Percentiles rank a stretch among this genome's conserved stretches.
phyloP scores from a whole-genome alignment of 139 green algal genomes.

The Coelastrella sp. region DNA sequence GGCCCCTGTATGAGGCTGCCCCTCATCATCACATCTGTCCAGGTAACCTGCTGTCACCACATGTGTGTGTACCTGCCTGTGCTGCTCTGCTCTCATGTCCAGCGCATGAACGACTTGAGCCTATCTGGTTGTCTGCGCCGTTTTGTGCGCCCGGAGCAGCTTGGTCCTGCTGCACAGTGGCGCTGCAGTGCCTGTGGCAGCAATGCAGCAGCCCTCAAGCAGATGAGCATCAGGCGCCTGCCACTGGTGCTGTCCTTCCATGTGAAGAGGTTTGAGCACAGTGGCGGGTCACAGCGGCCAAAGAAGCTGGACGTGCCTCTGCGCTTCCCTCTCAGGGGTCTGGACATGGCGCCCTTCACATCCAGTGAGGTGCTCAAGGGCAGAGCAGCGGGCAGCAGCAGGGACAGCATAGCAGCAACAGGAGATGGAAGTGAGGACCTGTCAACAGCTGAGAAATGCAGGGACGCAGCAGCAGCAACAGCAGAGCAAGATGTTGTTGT shows the following conservation, averaged over 20 bases:
- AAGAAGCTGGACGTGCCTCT: constrained; percentile 86
- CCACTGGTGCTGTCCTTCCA: constrained; percentile 91
- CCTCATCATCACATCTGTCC: too few species aligned
- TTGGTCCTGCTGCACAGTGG: constrained; percentile 61
- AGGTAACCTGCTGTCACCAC: too few species aligned
- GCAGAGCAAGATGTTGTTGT: constrained; percentile 11
- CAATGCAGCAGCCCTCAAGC: constrained; percentile 76
- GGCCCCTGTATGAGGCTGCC: too few species aligned
- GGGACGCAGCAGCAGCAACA: not conserved
- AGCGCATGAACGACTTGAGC: constrained; percentile 37
- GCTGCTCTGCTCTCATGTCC: not conserved
- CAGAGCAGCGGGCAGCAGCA: not conserved
- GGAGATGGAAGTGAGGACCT: not conserved
- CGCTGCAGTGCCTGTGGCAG: constrained; percentile 65
- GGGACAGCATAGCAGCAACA: not conserved
- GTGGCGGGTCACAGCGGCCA: constrained; percentile 28
- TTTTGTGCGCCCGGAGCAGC: constrained; percentile 78
- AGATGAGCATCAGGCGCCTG: constrained; percentile 87
- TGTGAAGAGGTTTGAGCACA: constrained; percentile 93
- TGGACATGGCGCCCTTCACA: constrained; percentile 90
- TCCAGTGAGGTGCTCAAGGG: constrained; percentile 65
- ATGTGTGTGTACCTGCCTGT: not conserved
- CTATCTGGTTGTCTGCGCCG: constrained; percentile 81
- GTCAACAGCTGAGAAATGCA: not conserved
- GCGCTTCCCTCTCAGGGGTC: constrained; percentile 68